These are phyloP conservation scores for Coemansia sp. DNA, from an alignment of 192 early-diverging fungal species.

Conservation along the genomic window DNA sequence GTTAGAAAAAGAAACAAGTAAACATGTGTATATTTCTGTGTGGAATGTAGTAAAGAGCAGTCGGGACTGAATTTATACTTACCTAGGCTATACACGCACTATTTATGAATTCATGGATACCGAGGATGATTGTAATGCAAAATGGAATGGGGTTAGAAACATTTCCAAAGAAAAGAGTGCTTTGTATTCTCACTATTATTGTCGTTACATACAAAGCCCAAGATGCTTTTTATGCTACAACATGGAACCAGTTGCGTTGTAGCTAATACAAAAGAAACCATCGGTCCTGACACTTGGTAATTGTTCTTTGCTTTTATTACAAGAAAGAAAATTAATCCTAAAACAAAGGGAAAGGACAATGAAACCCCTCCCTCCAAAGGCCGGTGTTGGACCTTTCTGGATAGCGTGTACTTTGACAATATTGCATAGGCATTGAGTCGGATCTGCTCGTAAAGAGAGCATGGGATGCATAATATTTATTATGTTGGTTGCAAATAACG, in stretches of 20 bases:
- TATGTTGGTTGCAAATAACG: too few species aligned
- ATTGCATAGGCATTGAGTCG: not conserved
- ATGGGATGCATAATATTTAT: too few species aligned
- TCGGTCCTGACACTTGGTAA: not conserved
- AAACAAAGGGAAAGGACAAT: not conserved
- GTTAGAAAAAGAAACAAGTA: not conserved
- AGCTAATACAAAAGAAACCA: not conserved
- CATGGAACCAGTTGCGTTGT: not conserved
- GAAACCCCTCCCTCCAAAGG: not conserved
- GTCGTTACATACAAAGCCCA: not conserved
- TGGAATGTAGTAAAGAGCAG: not conserved
- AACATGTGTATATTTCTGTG: not conserved
- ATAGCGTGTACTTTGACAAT: not conserved
- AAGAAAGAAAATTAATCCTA: not conserved
- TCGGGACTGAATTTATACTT: not conserved
- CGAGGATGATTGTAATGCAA: not conserved
- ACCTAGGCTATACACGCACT: not conserved
- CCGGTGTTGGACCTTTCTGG: not conserved
- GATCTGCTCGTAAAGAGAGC: too few species aligned
- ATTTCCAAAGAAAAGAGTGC: not conserved
- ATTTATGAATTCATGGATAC: not conserved
- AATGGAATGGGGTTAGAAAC: not conserved
- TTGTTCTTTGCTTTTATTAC: not conserved
- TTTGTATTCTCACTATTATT: constrained; percentile 1
- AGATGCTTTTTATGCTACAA: not conserved